Base-by-base conservation (phyloP, 2,329 filamentous ascomycete species). In the Emmonsiellopsis sp. region DNA sequence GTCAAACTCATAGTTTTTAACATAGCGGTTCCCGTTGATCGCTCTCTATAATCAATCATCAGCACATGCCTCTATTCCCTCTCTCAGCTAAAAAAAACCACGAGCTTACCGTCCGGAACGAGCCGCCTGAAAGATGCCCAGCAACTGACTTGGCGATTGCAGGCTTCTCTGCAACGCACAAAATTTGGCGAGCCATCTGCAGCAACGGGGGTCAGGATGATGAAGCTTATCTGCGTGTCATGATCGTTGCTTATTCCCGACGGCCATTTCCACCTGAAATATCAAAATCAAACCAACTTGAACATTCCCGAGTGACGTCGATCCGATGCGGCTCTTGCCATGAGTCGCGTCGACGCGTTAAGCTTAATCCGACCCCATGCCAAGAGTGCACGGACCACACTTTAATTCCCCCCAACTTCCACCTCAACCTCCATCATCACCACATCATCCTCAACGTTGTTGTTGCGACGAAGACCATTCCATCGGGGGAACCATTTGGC, bases 131-230 rank as follows among this genome's bases (percentile, higher is more conserved):
- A 31, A 98, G 79, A 75, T 97, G 92, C 54, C 84, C 82, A 40
- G 93, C 89, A 49, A 98, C 92, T 38, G 92, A 90, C 72, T 93
- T 96, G 54, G 93, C 89, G 58, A 98, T 96, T 42, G 92, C 95
- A 37, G 90, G 90, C 78, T 98, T 91, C 70, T 91, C 86, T 56
- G 86, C 87, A 60, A 91, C 86, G 66, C 86, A 90, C 51, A 91
- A 75, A 55, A 89, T 82, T 62, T 78, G 81, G 52, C 67, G 69
- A 56, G 67, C 67, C 73, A 74, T 75, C 46, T 54, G 57, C 34
- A 49, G 31, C 16, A 10, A 40, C 11, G 2, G 7, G 16, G 10
- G 15, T 10, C 8, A 3, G 52, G 35, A 32, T 15, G 30, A 50
- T 50, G 46, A 54, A 40, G 56, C 40, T 47, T 48, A 53, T 50